Evolutionary conservation across 202 grass and related monocot genomes (phyloP), one percentile per base, ranked within the genome.

Genomic region (Saccharum hybrid): DNA sequence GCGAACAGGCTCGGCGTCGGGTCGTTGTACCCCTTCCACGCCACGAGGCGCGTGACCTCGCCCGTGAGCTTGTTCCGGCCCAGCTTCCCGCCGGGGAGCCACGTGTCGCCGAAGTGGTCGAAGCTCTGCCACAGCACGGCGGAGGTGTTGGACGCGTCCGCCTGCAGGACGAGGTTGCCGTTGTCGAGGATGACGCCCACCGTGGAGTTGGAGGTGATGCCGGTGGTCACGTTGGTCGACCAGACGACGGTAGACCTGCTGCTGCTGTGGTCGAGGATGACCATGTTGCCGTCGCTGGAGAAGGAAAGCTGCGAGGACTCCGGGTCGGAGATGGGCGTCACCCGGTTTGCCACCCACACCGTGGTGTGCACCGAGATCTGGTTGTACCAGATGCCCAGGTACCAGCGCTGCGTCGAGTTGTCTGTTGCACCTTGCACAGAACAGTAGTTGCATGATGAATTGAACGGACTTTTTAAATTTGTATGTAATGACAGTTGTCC

Each of bases 371-470:
- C 0, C 3, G 91, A 83, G 80, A 94, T 90, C 21, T 84, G 76
- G 88, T 90, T 92, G 89, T 94, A 97, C 94, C 94, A 97, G 38
- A 97, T 94, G 75, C 87, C 81, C 18, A 97, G 48, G 82, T 97
- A 97, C 91, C 91, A 92, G 14, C 42, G 63, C 4, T 31, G 31
- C 0, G 65, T 46, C 12, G 87, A 63, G 30, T 49, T 81, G 1
- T 82, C 88, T 86, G 88, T 42, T 68, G 66, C 56, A 63, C 28
- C 36, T 60, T 60, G 56, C 64, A 12, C 1, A 1, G 42, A 10
- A 7, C 21, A 30, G 1, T 3, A 33, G 23, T 1, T 23, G 54
- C 4, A 59, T 40, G 54, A 59, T 7, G 18, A 8, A 13, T 39
- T 28, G 51, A 19, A 49, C 34, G 10, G 37, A 10, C 6, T n/a